Conservation (phyloP, 2,329 filamentous ascomycete genomes). For the Ciborinia camelliae region DNA sequence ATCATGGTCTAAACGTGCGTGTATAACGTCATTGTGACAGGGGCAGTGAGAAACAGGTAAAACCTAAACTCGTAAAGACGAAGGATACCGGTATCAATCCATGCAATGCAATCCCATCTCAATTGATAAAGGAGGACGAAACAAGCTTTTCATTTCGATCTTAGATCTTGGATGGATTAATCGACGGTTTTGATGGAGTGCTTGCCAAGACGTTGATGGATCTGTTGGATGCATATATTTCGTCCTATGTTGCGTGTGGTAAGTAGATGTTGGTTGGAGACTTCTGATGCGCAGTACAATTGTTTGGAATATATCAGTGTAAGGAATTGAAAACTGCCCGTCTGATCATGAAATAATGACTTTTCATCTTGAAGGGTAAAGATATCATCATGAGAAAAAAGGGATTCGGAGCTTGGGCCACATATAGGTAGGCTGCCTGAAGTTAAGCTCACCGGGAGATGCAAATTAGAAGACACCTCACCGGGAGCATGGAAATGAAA, state of each 20-base stretch:
- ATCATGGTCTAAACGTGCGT: neutral
- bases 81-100: neutral
- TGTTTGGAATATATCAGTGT: neutral
- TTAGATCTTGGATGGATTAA: neutral
- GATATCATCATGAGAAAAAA: neutral
- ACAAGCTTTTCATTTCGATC: slow-evolving; percentile 1
- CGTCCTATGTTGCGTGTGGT: neutral
- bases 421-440: no score
- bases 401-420: neutral
- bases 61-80: neutral
- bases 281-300: neutral
- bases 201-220: neutral
- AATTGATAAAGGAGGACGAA: neutral
- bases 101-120: neutral
- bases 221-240: neutral
- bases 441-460: neutral
- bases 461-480: no score
- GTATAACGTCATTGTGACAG: slow-evolving; percentile 7
- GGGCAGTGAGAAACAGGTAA: neutral
- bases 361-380: neutral
- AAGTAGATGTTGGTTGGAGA: neutral
- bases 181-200: neutral
- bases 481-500: neutral
- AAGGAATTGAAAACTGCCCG: neutral
- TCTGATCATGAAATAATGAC: neutral